phyloP scores from a whole-genome alignment of 768 basidiomycete species.

The Podaxis pistillaris region DNA sequence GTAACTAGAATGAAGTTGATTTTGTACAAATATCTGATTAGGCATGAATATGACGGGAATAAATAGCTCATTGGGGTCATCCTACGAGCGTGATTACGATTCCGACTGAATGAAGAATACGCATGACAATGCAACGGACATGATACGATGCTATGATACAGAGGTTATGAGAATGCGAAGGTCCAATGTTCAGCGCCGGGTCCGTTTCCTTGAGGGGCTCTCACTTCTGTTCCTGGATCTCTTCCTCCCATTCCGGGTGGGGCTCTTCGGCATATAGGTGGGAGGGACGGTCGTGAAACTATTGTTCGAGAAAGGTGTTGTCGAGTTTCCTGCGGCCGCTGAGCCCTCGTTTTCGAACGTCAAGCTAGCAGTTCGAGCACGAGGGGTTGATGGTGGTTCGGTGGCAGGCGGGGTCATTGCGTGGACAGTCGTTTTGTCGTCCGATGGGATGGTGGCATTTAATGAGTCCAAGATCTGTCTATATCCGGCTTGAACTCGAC shows the following conservation, averaged over 20 bases:
- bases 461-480: conserved; percentile 34
- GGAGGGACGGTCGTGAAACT: conserved; percentile 46
- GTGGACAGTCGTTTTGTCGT: not conserved
- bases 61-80: no score
- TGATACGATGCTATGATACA: no score
- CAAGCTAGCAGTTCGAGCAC: conserved; percentile 23
- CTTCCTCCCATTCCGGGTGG: conserved; percentile 6
- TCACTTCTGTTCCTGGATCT: conserved; percentile 1
- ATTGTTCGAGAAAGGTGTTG: conserved; percentile 37
- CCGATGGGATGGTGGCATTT: not conserved
- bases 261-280: conserved; percentile 10
- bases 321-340: not conserved
- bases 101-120: no score
- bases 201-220: conserved; percentile 9
- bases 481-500: conserved; percentile 69
- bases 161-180: no score
- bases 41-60: no score
- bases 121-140: no score
- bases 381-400: conserved; percentile 38
- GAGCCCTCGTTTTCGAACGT: conserved; percentile 16
- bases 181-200: not conserved
- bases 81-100: no score
- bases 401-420: conserved; percentile 33
- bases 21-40: no score
- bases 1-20: no score